Base-by-base conservation (phyloP, 192 early-diverging fungal species). In the Pilobolus umbonatus region DNA sequence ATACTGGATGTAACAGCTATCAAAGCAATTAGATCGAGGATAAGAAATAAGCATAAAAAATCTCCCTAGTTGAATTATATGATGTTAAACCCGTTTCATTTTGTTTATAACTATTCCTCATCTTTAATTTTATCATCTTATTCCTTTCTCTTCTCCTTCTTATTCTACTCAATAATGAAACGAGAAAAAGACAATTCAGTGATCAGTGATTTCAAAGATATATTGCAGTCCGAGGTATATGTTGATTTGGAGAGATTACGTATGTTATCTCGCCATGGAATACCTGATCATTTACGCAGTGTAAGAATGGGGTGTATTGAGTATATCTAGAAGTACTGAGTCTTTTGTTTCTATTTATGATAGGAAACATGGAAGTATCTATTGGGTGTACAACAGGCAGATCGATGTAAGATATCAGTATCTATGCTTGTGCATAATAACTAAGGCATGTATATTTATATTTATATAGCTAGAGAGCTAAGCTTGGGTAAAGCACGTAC, bases 301-400 rank as follows among this genome's bases (percentile, higher is more conserved):
- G 73, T 76, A 76, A 52, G 31, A 32, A 5, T 8, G 21, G 29
- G 25, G 21, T 28, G 47, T 26, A 22, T 8, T 17, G 17, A 19
- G 22, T 22, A 22, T 22, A 19, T 14, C 7, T 0, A 49, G 3
- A 3, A 4, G 26, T 25, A 36, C 11, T 49, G 17, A 24, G 6
- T 56, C 3, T 28, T 21, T 56, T 25, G 25, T 26, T 42, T 44
- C 17, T 6, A 42, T 42, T 54, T 7, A 38, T 36, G 28, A 68
- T 71, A 82, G 80, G 88, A 88, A 44, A 87, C 86, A 26, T 94
- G 92, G 92, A 84, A 88, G 72, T 92, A 85, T 52, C 69, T 94
- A 46, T 78, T 94, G 17, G 88, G 85, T 53, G 86, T 93, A 25
- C 83, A 90, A 67, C 76, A 85, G 51, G 73, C 89, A 5, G 88